Base-by-base conservation (phyloP, 306 rosid genomes). In the Dicorynia guianensis region DNA sequence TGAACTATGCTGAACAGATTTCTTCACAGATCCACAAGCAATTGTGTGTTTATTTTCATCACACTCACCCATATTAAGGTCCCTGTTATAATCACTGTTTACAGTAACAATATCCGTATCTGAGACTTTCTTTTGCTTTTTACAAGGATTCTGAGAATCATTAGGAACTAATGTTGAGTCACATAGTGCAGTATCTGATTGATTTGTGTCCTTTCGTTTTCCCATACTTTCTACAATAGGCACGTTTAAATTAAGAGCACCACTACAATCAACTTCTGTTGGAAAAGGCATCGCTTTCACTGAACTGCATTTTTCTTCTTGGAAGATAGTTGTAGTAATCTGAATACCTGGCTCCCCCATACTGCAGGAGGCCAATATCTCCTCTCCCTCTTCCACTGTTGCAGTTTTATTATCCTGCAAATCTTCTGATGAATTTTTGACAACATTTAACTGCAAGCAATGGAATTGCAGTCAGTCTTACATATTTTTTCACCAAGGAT, bases 121-220 rank as follows among this genome's bases (percentile, higher is more conserved):
- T 70, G 89, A 82, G 81, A 77, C 40, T 44, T 76, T 76, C 87
- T 86, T 95, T 81, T 78, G 91, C 77, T 86, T 95, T 86, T 95
- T 92, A 63, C 61, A 69, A 64, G 87, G 80, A 54, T 72, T 71
- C 52, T 54, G 81, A 70, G 77, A 69, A 67, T 83, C 84, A 85
- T 83, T 85, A 62, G 92, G 76, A 72, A 76, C 47, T 35, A 76
- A 55, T 42, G 50, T 76, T 63, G 72, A 79, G 40, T 75, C 90
- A 75, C 75, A 67, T 63, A 18, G 56, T 65, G 57, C 43, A 42
- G 71, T 60, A 57, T 85, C 88, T 19, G 81, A 73, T 40, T 78
- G 83, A 78, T 81, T 38, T 69, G 79, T 8, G 64, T 67, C 74
- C 81, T 88, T 88, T 33, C 90, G 93, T 79, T 95, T 95, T 59